phyloP scores from a whole-genome alignment of 164 flowering plant species.

The Aristolochia contorta region DNA sequence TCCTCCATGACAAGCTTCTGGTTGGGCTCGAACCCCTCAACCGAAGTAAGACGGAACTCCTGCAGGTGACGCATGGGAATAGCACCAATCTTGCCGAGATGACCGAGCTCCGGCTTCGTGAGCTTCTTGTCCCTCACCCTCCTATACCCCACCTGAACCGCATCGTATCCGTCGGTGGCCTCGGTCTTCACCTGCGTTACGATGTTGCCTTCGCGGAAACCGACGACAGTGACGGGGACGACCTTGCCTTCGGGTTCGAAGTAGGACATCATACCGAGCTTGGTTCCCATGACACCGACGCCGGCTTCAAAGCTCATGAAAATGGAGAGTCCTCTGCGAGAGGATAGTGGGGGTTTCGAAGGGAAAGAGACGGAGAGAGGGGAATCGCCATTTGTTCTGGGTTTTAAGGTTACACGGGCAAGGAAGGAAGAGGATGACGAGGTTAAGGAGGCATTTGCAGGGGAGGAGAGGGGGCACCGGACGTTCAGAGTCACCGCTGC shows the following conservation, averaged over 20 bases:
- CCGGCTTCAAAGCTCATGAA: conserved; percentile 78
- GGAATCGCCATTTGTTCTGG: background rate
- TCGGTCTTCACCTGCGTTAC: conserved; percentile 87
- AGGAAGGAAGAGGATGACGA: no score
- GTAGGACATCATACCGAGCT: conserved; percentile 92
- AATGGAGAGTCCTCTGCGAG: background rate
- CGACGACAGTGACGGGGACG: conserved; percentile 89
- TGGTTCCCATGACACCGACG: conserved; percentile 89
- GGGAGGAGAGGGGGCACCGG: no score
- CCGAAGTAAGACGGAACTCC: conserved; percentile 66
- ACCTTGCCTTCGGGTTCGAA: conserved; percentile 67
- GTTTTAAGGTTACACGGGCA: no score
- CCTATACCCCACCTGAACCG: conserved; percentile 89
- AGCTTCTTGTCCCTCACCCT: conserved; percentile 77
- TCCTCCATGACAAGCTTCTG: conserved; percentile 58
- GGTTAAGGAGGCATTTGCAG: no score
- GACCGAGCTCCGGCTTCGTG: conserved; percentile 89
- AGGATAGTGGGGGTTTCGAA: background rate
- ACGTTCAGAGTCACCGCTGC: no score
- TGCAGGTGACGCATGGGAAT: conserved; percentile 89
- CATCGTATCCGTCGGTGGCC: conserved; percentile 80
- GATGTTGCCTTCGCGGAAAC: conserved; percentile 87
- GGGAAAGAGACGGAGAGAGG: background rate
- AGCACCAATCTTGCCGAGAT: conserved; percentile 60
- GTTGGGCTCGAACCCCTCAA: conserved; percentile 65